Conservation (phyloP, 257 asterid species). For the Nicotiana tabacum region DNA sequence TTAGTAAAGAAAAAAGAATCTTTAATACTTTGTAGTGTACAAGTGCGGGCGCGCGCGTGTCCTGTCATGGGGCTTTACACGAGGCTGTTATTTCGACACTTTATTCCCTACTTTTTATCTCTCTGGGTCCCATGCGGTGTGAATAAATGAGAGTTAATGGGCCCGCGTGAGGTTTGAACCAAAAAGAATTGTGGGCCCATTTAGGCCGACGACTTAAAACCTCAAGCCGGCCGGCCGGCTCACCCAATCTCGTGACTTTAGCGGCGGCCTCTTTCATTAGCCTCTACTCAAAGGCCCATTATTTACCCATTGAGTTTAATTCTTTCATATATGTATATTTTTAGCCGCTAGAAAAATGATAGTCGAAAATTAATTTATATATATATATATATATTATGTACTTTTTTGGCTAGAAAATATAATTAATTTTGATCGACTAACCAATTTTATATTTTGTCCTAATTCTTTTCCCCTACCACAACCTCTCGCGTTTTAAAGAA, state of each 20-base stretch:
- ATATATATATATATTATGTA: too few species aligned
- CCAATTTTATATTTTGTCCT: too few species aligned
- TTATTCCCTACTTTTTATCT: neutral
- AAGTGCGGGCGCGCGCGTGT: neutral
- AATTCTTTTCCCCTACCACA: neutral
- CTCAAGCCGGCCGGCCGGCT: slow-evolving; percentile 3
- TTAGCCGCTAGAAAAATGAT: too few species aligned
- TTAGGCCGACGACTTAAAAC: neutral
- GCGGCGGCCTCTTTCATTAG: slow-evolving; percentile 25
- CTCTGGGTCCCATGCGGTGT: slow-evolving; percentile 17
- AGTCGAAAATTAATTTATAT: too few species aligned
- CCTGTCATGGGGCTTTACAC: neutral
- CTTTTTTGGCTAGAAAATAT: too few species aligned
- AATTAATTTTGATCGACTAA: too few species aligned
- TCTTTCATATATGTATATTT: too few species aligned
- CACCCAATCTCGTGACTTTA: slow-evolving; percentile 24
- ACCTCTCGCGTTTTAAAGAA: neutral
- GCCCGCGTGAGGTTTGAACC: slow-evolving; percentile 29
- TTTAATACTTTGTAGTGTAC: neutral
- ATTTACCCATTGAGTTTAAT: neutral
- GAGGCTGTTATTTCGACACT: neutral
- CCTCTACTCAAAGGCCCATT: slow-evolving; percentile 17
- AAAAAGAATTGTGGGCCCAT: slow-evolving; percentile 29
- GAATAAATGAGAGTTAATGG: slow-evolving; percentile 43
- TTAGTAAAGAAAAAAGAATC: neutral